phyloP scores from a whole-genome alignment of 2,329 filamentous ascomycete genomes.

The Emmonsia crescens region DNA sequence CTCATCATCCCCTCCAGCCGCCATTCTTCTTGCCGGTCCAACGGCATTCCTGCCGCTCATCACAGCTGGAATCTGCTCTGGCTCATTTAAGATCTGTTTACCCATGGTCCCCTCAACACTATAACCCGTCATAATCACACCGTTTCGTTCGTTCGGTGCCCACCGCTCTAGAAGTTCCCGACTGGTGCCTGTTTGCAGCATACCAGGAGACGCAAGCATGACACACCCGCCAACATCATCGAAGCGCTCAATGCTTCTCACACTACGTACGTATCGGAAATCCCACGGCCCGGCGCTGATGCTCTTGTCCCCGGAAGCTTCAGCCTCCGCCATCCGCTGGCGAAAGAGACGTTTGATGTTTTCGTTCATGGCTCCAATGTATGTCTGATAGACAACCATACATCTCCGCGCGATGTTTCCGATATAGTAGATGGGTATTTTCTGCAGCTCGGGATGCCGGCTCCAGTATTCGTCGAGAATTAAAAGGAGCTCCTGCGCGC shows the following conservation, averaged over 20 bases:
- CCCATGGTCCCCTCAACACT: conserved; percentile 98
- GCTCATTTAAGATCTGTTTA: conserved; percentile 87
- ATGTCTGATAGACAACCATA: conserved; percentile 98
- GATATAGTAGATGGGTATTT: conserved; percentile 93
- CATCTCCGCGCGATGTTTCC: conserved; percentile 90
- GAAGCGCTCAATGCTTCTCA: conserved; percentile 89
- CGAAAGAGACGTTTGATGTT: conserved; percentile 95
- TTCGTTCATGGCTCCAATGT: conserved; percentile 97
- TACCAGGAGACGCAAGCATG: conserved; percentile 94
- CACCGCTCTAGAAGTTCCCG: conserved; percentile 86
- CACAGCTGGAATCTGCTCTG: conserved; percentile 86
- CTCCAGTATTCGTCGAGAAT: conserved; percentile 97
- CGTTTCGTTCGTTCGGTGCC: conserved; percentile 93
- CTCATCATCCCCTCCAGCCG: conserved; percentile 53
- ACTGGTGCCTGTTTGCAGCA: conserved; percentile 94
- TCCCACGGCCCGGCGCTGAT: conserved; percentile 69
- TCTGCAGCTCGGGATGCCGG: conserved; percentile 77
- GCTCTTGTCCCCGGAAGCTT: conserved; percentile 70
- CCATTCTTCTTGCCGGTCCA: conserved; percentile 45
- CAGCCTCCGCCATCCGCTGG: conserved; percentile 82
- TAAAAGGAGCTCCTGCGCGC: conserved; percentile 85
- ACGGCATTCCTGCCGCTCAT: conserved; percentile 61
- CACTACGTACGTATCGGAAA: conserved; percentile 82
- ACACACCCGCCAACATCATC: conserved; percentile 93
- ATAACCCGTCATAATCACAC: conserved; percentile 97